Evolutionary conservation across 1,139 yeast species (phyloP), one percentile per base, ranked within the genome.

Genomic region (Yamadazyma taylorii): DNA sequence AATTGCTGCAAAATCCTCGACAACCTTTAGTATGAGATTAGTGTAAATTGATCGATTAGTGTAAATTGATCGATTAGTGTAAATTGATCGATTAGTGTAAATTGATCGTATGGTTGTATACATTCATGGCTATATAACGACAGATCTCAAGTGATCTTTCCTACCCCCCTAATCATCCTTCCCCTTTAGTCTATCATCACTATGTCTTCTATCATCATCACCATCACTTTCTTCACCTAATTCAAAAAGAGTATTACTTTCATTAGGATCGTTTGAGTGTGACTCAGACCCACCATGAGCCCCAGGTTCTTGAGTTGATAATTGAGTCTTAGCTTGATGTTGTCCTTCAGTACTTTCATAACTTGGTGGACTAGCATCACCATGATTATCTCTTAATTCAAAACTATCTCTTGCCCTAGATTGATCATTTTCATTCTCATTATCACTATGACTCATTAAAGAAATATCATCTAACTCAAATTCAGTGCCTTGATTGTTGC

Each of bases 401-500:
- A 68, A 66, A 41, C 70, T 64, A 42, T 66, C 73, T 32, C 52
- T 48, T 12, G 36, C 44, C 15, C 45, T 30, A 17, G 51, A 51
- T 34, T 70, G 74, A 25, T 68, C 64, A 26, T 48, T 50, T 25
- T 77, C 81, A 36, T 66, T 63, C 25, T 68, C 64, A 26, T 48
- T 50, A 26, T 77, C 81, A 36, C 67, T 63, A 45, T 70, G 76
- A 47, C 75, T 69, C 58, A 81, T 56, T 36, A 85, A 76, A 34
- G 85, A 81, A 39, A 85, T 61, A 52, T 84, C 92, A 51, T 85
- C 90, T 43, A 84, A 70, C 53, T 84, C 92, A 54, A 84, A 84
- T 50, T 84, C 94, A 55, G 65, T 64, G 9, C 69, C 70, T 19
- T 61, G 66, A n/a, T 64, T 63, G 8, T 45, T 52, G 10, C 43